A percentile compares a stretch with the other conserved stretches of the same genome.
Conservation (phyloP, 495 filamentous ascomycete species). For the Penicillium psychrofluorescens region DNA sequence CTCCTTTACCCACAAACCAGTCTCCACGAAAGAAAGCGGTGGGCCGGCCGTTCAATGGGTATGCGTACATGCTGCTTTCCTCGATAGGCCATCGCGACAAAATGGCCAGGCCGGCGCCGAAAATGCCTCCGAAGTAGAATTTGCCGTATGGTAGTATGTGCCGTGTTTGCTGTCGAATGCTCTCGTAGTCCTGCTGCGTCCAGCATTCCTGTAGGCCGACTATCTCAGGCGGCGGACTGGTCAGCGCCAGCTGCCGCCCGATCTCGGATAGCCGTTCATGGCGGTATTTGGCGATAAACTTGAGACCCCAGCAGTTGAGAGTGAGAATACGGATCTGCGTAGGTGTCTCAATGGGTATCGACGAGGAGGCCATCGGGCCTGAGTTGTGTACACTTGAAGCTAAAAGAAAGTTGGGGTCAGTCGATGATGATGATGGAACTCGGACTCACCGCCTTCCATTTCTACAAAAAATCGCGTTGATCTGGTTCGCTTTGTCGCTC, state of each 20-base stretch:
- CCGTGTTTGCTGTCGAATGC: slow-evolving; percentile 66
- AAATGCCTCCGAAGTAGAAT: slow-evolving; percentile 84
- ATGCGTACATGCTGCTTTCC: slow-evolving; percentile 76
- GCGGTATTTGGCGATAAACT: slow-evolving; percentile 75
- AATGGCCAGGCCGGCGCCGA: slow-evolving; percentile 85
- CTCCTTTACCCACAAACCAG: slow-evolving; percentile 89
- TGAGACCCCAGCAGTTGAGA: slow-evolving; percentile 95
- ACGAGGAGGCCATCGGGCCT: slow-evolving; percentile 12
- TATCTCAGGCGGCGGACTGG: slow-evolving; percentile 68
- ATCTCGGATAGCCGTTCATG: slow-evolving; percentile 78
- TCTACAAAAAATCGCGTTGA: slow-evolving; percentile 3
- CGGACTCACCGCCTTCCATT: not conserved
- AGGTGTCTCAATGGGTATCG: slow-evolving; percentile 17
- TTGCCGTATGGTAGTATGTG: slow-evolving; percentile 86
- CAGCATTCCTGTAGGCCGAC: slow-evolving; percentile 95
- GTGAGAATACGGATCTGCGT: slow-evolving; percentile 63
- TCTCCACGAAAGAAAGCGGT: slow-evolving; percentile 91
- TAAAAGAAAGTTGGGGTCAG: not conserved
- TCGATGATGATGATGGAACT: not conserved
- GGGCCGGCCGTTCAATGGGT: slow-evolving; percentile 90
- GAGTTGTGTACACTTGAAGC: not conserved
- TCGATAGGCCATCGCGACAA: slow-evolving; percentile 96
- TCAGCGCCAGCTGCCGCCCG: slow-evolving; percentile 61
- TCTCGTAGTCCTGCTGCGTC: slow-evolving; percentile 82
- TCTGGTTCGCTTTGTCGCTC: not conserved